These are phyloP conservation scores for Whalleya microplaca DNA, from an alignment of 2,329 filamentous ascomycete species.

Conservation along the genomic window DNA sequence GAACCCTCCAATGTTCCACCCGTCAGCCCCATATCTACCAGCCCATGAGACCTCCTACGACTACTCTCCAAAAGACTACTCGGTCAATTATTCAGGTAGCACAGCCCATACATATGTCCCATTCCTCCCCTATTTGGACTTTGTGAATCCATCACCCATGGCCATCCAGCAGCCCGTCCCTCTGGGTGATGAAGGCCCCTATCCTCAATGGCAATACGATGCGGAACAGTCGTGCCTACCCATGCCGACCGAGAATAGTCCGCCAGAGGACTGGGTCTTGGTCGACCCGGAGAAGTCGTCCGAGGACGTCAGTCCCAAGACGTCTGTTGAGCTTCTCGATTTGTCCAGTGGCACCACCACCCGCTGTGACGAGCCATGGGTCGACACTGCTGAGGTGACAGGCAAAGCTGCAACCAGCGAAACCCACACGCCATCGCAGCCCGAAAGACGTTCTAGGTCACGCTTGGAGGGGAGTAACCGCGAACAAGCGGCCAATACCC, in stretches of 20 bases:
- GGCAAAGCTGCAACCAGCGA: neutral
- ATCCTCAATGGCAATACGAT: neutral
- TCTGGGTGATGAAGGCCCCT: neutral
- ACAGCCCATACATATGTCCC: slow-evolving; percentile 3
- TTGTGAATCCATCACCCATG: slow-evolving; percentile 5
- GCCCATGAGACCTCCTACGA: slow-evolving; percentile 1
- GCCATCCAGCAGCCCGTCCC: neutral
- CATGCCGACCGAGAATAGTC: neutral
- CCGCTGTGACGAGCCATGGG: neutral
- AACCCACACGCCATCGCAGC: neutral
- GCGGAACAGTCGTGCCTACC: neutral
- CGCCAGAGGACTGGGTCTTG: neutral
- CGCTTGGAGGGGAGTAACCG: slow-evolving; percentile 22
- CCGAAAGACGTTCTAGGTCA: slow-evolving; percentile 19
- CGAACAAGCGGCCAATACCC: slow-evolving; percentile 28
- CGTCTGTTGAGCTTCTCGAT: neutral
- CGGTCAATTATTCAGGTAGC: slow-evolving; percentile 3
- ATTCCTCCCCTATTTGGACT: neutral
- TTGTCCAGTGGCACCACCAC: neutral
- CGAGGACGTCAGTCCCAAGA: neutral
- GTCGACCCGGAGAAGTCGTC: neutral
- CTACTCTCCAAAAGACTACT: neutral
- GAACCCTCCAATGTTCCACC: slow-evolving; percentile 4
- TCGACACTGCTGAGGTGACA: neutral
- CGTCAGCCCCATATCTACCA: slow-evolving; percentile 3